A percentile compares a stretch with the other conserved stretches of the same genome.
phyloP scores from a whole-genome alignment of 2,329 filamentous ascomycete genomes.

The Geoglossum cookeanum region DNA sequence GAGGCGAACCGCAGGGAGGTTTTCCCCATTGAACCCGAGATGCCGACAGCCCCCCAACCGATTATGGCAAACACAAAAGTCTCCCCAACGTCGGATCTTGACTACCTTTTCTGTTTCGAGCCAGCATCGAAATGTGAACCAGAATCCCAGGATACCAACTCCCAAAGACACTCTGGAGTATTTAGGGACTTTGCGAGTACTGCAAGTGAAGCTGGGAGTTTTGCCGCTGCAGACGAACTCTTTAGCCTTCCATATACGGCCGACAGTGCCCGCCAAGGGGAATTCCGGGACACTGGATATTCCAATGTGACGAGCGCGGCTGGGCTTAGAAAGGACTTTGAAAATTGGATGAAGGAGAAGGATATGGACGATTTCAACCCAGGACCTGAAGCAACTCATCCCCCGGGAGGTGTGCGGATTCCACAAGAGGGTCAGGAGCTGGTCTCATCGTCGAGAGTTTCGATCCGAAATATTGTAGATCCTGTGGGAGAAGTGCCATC shows the following conservation, averaged over 20 bases:
- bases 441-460: neutral
- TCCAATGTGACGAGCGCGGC: neutral
- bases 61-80: neutral
- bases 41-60: too few relatives aligned
- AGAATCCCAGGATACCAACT: neutral
- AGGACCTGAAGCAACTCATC: neutral
- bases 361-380: neutral
- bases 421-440: neutral
- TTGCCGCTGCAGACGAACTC: neutral
- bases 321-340: neutral
- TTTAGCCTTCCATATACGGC: neutral
- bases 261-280: neutral
- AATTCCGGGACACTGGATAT: neutral
- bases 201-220: neutral
- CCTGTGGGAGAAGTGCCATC: neutral
- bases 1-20: neutral
- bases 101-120: neutral
- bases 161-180: neutral
- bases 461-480: slow-evolving; percentile 1
- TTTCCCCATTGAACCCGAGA: neutral
- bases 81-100: neutral
- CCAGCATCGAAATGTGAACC: neutral
- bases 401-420: neutral
- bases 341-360: neutral
- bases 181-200: neutral